These are phyloP conservation scores for Talaromyces rugulosus DNA, from an alignment of 2,329 filamentous ascomycete genomes.

Conservation along the genomic window DNA sequence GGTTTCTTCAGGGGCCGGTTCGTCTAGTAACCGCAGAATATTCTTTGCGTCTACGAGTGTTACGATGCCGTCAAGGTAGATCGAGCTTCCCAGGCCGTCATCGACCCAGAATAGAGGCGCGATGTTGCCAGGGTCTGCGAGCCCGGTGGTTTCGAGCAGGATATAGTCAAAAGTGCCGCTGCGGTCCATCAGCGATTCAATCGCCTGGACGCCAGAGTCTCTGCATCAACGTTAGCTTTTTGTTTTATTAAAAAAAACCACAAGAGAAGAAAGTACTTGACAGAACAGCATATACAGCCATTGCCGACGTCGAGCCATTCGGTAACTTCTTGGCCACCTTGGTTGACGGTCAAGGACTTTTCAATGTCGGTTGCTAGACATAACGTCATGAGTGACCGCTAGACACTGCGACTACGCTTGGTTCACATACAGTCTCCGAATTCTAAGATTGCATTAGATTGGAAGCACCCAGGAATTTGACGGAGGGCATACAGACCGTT, in stretches of 20 bases:
- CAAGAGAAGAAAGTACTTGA: conserved; percentile 59
- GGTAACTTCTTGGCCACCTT: conserved; percentile 75
- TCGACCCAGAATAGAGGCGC: conserved; percentile 98
- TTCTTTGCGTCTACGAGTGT: conserved; percentile 96
- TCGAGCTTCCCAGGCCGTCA: conserved; percentile 87
- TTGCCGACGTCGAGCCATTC: conserved; percentile 97
- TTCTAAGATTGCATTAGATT: conserved; percentile 48
- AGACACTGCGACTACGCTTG: background rate
- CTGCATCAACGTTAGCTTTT: conserved; percentile 38
- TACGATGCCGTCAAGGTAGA: conserved; percentile 95
- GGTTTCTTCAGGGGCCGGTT: conserved; percentile 46
- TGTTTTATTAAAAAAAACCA: background rate
- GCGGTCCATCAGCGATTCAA: conserved; percentile 92
- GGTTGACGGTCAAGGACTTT: conserved; percentile 87
- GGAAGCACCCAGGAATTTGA: conserved; percentile 1
- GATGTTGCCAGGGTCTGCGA: conserved; percentile 93
- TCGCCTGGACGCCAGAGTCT: conserved; percentile 88
- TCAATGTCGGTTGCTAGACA: conserved; percentile 80
- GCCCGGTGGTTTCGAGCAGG: conserved; percentile 88
- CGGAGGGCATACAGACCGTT: conserved; percentile 58
- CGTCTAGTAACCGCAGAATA: conserved; percentile 75
- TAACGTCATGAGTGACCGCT: background rate
- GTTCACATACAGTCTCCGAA: conserved; percentile 69
- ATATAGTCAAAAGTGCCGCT: conserved; percentile 96
- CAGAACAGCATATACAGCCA: conserved; percentile 95